A percentile compares a stretch with the other conserved stretches of the same genome.
These are phyloP conservation scores for Vaccinium darrowii DNA, from an alignment of 148 eudicot genomes.

Conservation along the genomic window DNA sequence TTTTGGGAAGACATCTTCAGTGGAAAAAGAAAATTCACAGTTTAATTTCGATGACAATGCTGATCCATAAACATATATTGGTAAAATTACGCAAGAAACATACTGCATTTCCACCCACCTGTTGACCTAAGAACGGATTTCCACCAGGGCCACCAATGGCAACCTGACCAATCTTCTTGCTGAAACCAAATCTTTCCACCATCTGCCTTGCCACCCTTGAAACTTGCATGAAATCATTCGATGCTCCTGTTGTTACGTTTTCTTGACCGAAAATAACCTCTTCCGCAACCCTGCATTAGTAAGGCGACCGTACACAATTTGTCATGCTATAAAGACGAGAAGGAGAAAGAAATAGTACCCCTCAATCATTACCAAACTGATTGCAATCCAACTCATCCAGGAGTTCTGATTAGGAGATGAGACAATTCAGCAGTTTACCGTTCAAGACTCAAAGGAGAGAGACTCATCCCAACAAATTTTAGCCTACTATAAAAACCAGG, in stretches of 20 bases:
- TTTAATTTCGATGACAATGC: background rate
- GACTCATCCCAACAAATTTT: too few relatives aligned
- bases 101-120: constrained; percentile 35
- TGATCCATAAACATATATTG: background rate
- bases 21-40: background rate
- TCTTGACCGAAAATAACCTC: constrained; percentile 94
- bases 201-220: constrained; percentile 98
- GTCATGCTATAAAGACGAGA: background rate
- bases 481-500: background rate
- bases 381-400: background rate
- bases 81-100: background rate
- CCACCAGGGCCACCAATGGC: constrained; percentile 95
- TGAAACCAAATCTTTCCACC: constrained; percentile 99
- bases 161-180: constrained; percentile 97
- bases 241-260: constrained; percentile 99
- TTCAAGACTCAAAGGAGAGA: too few relatives aligned
- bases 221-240: constrained; percentile 99
- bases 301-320: background rate
- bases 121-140: constrained; percentile 96
- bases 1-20: constrained; percentile 87
- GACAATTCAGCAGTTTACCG: background rate
- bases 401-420: background rate
- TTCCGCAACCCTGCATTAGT: constrained; percentile 76
- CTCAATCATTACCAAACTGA: background rate
- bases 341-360: background rate